Base-by-base conservation (phyloP, 306 rosid genomes). In the Malus sylvestris region DNA sequence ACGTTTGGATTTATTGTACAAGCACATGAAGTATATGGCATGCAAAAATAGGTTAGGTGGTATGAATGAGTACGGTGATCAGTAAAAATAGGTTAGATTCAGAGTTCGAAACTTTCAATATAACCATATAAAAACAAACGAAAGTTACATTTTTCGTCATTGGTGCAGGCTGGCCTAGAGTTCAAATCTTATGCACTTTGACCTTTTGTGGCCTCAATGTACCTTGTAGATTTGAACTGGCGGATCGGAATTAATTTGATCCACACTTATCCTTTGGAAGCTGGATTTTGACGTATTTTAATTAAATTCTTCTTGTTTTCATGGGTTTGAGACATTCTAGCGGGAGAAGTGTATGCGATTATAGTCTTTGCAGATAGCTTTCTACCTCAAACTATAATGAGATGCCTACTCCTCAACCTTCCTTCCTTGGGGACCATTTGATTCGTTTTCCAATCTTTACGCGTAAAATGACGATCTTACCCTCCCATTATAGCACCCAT, bases 291-390 rank as follows among this genome's bases (percentile, higher is more conserved):
- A 63, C 59, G 71, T 45, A 61, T 2, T 59, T 9, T 9, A 3
- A 78, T 57, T 72, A 15, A 83, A 67, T 61, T 72, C 12, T 5
- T 8, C 40, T 60, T 67, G 80, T 83, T 72, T 68, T 83, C 79
- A 62, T 27, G 33, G 59, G 73, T 62, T 44, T 20, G 40, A 66
- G 82, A 80, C 87, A 83, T 83, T 83, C 84, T 44, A 55, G 22
- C 23, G 10, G 68, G 55, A 74, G 68, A 60, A 68, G 55, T 64
- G 5, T 68, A 74, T 73, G 73, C 35, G 82, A 77, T 66, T 70
- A 59, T 23, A 32, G 46, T 18, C 3, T 53, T 71, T 67, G 46
- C 66, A 44, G 84, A 42, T 53, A 76, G 44, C 19, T 80, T 65
- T 77, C 78, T 40, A 42, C 42, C 45, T 80, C 78, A 53, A 62